phyloP scores from a whole-genome alignment of 1,284 basidiomycete species.

The Inonotus obliquus region DNA sequence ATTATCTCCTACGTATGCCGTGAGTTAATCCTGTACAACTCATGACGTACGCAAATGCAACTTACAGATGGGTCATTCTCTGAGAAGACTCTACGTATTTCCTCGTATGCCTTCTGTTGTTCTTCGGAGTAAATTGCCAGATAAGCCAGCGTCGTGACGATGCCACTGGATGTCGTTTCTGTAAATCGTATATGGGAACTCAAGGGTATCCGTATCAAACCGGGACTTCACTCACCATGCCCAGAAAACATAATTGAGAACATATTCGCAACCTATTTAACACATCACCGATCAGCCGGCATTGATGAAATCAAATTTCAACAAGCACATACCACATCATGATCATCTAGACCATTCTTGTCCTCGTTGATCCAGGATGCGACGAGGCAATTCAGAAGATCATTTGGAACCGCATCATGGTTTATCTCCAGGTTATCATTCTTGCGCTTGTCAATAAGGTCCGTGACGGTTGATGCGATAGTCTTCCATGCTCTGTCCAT shows the following conservation, averaged over 20 bases:
- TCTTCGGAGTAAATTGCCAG: constrained; percentile 18
- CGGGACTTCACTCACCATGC: constrained; percentile 11
- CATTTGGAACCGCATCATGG: background rate
- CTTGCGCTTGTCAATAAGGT: background rate
- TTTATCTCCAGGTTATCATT: background rate
- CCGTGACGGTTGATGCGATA: background rate
- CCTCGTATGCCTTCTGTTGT: constrained; percentile 19
- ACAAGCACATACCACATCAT: background rate
- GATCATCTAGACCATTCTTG: background rate
- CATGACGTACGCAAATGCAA: background rate
- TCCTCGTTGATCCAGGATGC: background rate
- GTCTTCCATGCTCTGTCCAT: background rate
- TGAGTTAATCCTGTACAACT: background rate
- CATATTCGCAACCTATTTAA: background rate
- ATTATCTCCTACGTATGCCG: constrained; percentile 8
- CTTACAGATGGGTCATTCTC: constrained; percentile 11
- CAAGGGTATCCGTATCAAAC: background rate
- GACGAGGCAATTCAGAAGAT: background rate
- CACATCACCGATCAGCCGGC: too few species aligned
- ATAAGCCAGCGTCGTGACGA: constrained; percentile 19
- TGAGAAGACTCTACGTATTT: constrained; percentile 12
- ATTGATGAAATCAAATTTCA: background rate
- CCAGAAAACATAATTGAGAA: constrained; percentile 14
- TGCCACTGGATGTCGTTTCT: constrained; percentile 21
- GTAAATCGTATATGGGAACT: background rate